phyloP scores from a whole-genome alignment of 345 rosid species.

The Hibiscus trionum region DNA sequence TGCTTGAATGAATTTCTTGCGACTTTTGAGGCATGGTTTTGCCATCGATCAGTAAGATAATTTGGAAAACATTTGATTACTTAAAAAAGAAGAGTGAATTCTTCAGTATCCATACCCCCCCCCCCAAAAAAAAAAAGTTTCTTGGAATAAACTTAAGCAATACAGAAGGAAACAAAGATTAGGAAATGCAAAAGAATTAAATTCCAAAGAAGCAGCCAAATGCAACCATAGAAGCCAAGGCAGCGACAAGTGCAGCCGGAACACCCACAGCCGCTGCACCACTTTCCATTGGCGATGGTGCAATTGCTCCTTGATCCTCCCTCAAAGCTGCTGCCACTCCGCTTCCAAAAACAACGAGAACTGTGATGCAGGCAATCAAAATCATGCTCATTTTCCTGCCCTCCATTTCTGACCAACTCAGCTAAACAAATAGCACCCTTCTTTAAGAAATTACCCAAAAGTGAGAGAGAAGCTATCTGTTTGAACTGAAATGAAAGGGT shows the following conservation, averaged over 20 bases:
- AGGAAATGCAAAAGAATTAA: not conserved
- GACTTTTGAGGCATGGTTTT: no score
- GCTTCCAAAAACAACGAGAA: constrained; percentile 6
- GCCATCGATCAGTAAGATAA: no score
- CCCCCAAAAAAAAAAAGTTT: not conserved
- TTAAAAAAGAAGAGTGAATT: not conserved
- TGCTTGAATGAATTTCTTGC: no score
- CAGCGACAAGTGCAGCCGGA: constrained; percentile 22
- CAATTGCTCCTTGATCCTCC: constrained; percentile 21
- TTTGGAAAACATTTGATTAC: not conserved
- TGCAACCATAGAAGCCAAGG: constrained; percentile 16
- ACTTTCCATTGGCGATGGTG: constrained; percentile 33
- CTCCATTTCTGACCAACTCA: constrained; percentile 20
- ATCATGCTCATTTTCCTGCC: constrained; percentile 16
- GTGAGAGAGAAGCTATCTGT: not conserved
- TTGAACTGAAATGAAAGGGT: not conserved
- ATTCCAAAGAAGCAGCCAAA: constrained; percentile 20
- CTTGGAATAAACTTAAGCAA: not conserved
- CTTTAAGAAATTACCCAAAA: no score
- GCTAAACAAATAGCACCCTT: not conserved
- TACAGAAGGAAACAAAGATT: not conserved
- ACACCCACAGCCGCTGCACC: constrained; percentile 17
- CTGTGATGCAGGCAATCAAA: constrained; percentile 18
- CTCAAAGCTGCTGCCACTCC: constrained; percentile 4
- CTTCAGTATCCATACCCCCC: not conserved